These are phyloP conservation scores for Allium fistulosum DNA, from an alignment of 106 monocot species.

Conservation along the genomic window DNA sequence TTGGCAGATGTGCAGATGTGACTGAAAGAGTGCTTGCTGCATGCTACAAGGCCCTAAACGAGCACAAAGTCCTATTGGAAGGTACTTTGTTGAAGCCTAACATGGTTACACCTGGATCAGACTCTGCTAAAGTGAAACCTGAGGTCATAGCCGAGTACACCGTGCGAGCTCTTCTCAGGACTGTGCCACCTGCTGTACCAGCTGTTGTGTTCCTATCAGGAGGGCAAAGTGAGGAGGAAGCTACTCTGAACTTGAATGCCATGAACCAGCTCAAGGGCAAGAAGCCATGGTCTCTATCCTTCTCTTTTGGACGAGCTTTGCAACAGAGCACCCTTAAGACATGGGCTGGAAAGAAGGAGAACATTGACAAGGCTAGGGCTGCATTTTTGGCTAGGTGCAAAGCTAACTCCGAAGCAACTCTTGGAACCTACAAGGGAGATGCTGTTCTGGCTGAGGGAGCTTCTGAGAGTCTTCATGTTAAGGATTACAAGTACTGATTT, in stretches of 20 bases:
- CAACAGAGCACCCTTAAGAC: slow-evolving; percentile 48
- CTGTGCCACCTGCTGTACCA: slow-evolving; percentile 40
- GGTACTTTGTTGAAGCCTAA: slow-evolving; percentile 43
- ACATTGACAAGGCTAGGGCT: slow-evolving; percentile 35
- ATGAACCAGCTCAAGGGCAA: slow-evolving; percentile 34
- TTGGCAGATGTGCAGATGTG: slow-evolving; percentile 24
- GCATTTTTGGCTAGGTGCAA: slow-evolving; percentile 33
- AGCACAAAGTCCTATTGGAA: slow-evolving; percentile 39
- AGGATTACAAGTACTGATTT: slow-evolving; percentile 32
- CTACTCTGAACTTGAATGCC: slow-evolving; percentile 26
- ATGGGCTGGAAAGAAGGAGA: slow-evolving; percentile 39
- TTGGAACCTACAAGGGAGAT: slow-evolving; percentile 37
- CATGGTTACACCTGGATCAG: slow-evolving; percentile 45
- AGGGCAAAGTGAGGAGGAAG: slow-evolving; percentile 40
- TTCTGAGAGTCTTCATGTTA: slow-evolving; percentile 41
- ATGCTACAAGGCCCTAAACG: slow-evolving; percentile 45
- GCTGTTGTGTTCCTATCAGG: slow-evolving; percentile 45
- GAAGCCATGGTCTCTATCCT: slow-evolving; percentile 42
- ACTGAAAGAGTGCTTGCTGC: slow-evolving; percentile 37
- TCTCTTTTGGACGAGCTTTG: slow-evolving; percentile 38
- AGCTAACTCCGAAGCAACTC: slow-evolving; percentile 39
- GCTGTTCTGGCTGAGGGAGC: slow-evolving; percentile 26
- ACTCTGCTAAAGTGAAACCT: slow-evolving; percentile 27
- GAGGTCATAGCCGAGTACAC: slow-evolving; percentile 43
- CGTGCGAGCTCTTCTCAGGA: slow-evolving; percentile 39